phyloP scores from a whole-genome alignment of 2,329 filamentous ascomycete genomes.

The Eutypella sp. region DNA sequence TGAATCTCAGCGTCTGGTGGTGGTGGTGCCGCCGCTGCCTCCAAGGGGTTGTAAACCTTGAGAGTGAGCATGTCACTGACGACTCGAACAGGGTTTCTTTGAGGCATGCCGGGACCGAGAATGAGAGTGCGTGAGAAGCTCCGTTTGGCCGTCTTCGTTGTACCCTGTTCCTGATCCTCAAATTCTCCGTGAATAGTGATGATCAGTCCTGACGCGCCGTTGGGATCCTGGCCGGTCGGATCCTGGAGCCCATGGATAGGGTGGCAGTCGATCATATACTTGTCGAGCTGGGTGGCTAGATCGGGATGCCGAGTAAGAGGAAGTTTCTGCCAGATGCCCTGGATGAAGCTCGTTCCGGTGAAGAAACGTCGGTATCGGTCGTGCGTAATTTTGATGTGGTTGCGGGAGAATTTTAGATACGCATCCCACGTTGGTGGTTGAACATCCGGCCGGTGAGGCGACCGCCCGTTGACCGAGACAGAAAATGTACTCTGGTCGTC shows the following conservation, averaged over 20 bases:
- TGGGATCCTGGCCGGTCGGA: constrained; percentile 54
- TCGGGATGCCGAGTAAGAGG: constrained; percentile 72
- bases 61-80: constrained; percentile 75
- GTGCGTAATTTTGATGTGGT: constrained; percentile 65
- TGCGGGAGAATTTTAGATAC: constrained; percentile 75
- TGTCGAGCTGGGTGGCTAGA: constrained; percentile 58
- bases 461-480: constrained; percentile 61
- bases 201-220: constrained; percentile 72
- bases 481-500: constrained; percentile 73
- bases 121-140: constrained; percentile 81
- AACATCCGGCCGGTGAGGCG: constrained; percentile 42
- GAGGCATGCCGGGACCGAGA: constrained; percentile 66
- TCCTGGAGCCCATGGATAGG: constrained; percentile 68
- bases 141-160: constrained; percentile 56
- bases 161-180: constrained; percentile 61
- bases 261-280: constrained; percentile 82
- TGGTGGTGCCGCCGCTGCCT: constrained; percentile 18
- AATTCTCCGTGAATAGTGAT: constrained; percentile 81
- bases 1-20: constrained; percentile 37
- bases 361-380: constrained; percentile 60
- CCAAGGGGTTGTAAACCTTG: constrained; percentile 55
- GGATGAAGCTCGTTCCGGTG: constrained; percentile 60
- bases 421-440: constrained; percentile 57
- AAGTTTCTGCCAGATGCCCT: constrained; percentile 62
- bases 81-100: constrained; percentile 63